Percentiles rank a stretch among this genome's conserved stretches.
These are phyloP conservation scores for Trichoderma polysporum DNA, from an alignment of 2,329 filamentous ascomycete genomes.

Conservation along the genomic window DNA sequence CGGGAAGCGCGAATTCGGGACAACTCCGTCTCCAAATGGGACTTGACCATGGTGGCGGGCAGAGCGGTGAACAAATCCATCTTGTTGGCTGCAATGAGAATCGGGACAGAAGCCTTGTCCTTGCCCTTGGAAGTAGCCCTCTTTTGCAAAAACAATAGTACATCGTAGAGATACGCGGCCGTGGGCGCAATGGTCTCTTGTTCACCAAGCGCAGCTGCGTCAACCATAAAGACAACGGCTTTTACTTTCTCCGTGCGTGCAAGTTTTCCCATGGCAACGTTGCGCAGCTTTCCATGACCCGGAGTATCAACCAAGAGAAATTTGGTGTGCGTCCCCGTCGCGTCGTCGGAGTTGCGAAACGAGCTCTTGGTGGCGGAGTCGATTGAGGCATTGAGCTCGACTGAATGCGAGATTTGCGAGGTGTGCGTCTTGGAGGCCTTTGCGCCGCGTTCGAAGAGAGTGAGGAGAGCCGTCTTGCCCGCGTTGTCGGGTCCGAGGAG, in stretches of 20 bases:
- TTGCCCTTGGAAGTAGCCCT: constrained; percentile 50
- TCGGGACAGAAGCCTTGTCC: constrained; percentile 53
- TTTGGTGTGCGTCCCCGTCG: constrained; percentile 59
- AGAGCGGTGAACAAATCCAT: constrained; percentile 91
- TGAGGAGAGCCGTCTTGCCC: constrained; percentile 88
- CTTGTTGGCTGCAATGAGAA: constrained; percentile 92
- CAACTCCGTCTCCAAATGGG: constrained; percentile 76
- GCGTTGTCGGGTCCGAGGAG: constrained; percentile 77
- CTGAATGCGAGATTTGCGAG: constrained; percentile 48
- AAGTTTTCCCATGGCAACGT: constrained; percentile 59
- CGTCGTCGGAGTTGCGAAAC: constrained; percentile 57
- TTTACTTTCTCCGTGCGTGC: constrained; percentile 51
- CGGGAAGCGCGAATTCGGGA: constrained; percentile 72
- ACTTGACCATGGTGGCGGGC: constrained; percentile 72
- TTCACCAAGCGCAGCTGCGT: constrained; percentile 68
- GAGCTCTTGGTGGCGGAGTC: constrained; percentile 44
- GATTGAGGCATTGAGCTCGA: constrained; percentile 57
- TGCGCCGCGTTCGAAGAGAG: constrained; percentile 63
- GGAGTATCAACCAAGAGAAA: constrained; percentile 86
- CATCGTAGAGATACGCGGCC: constrained; percentile 83
- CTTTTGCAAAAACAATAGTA: constrained; percentile 80
- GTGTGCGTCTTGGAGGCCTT: constrained; percentile 52
- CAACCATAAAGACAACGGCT: constrained; percentile 84
- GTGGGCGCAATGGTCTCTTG: constrained; percentile 66
- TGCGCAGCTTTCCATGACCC: constrained; percentile 90